Conservation (phyloP, 176 grass and related monocot genomes). For the Poa pratensis region DNA sequence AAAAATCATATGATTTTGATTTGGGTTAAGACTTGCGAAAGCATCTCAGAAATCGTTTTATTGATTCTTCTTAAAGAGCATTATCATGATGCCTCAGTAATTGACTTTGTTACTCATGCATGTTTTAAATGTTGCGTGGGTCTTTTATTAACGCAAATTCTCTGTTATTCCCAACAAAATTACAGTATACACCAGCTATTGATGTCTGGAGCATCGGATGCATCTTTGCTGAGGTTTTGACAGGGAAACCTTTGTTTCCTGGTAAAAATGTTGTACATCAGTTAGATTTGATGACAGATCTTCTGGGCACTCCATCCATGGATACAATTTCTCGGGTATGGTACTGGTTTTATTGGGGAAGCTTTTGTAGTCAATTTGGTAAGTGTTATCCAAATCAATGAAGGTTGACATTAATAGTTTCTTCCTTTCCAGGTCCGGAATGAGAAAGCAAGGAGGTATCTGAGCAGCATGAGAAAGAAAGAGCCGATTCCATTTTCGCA, state of each 20-base stretch:
- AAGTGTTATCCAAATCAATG: not conserved
- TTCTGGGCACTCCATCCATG: slow-evolving; percentile 90
- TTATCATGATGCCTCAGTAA: not conserved
- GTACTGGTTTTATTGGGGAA: slow-evolving; percentile 7
- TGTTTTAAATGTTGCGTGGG: not conserved
- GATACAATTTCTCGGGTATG: slow-evolving; percentile 98
- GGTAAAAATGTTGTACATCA: slow-evolving; percentile 99
- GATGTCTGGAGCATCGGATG: slow-evolving; percentile 99
- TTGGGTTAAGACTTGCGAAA: not conserved
- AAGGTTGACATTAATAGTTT: slow-evolving; percentile 30
- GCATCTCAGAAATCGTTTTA: slow-evolving; percentile 6
- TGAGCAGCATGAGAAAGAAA: slow-evolving; percentile 97
- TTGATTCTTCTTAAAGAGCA: not conserved
- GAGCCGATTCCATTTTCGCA: slow-evolving; percentile 79
- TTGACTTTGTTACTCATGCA: not conserved
- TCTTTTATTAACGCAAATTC: not conserved
- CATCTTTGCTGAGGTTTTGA: slow-evolving; percentile 97
- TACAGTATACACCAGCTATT: slow-evolving; percentile 98
- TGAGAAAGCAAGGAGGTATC: slow-evolving; percentile 97
- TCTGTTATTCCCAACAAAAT: slow-evolving; percentile 49
- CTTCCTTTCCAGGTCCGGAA: slow-evolving; percentile 72
- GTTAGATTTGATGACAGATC: slow-evolving; percentile 98
- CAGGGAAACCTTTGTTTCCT: slow-evolving; percentile 96
- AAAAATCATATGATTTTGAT: not conserved
- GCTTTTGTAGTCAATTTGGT: slow-evolving; percentile 7